A percentile compares a stretch with the other conserved stretches of the same genome.
Evolutionary conservation across 2,329 filamentous ascomycete species (phyloP).

Genomic region (Aureobasidium lini): DNA sequence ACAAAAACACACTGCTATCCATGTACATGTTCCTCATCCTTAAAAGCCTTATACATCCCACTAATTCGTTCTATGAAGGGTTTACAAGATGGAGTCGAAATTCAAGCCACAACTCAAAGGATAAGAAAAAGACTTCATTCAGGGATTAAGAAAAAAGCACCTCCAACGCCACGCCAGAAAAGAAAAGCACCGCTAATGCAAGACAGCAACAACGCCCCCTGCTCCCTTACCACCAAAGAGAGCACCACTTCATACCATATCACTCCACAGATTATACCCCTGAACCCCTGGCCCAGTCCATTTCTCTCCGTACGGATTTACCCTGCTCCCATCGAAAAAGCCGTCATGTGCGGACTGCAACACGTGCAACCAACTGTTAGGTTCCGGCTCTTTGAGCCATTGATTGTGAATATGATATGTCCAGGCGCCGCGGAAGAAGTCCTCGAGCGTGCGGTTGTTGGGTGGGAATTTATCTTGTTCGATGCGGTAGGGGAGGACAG

Average conservation of each 20-base stretch:
- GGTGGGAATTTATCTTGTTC: conserved; percentile 47
- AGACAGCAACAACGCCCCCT: no score
- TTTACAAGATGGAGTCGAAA: no score
- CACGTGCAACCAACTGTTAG: conserved; percentile 48
- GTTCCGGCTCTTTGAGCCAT: conserved; percentile 51
- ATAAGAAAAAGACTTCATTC: no score
- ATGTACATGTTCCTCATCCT: no score
- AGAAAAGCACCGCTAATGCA: no score
- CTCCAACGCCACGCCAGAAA: no score
- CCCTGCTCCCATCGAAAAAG: conserved; percentile 43
- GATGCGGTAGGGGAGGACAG: conserved; percentile 38
- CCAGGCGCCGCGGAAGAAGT: conserved; percentile 51
- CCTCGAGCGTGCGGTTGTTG: conserved; percentile 49
- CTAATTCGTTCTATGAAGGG: no score
- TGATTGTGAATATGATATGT: conserved; percentile 54
- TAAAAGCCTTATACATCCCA: no score
- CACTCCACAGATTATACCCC: conserved; percentile 45
- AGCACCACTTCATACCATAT: conserved; percentile 30
- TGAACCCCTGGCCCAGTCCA: conserved; percentile 43
- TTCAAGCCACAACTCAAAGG: no score
- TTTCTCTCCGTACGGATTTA: conserved; percentile 47
- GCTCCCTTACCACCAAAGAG: no score
- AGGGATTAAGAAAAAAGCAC: no score
- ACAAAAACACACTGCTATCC: no score
- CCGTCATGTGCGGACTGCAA: conserved; percentile 48